Conservation (phyloP, 768 basidiomycete species). For the Auricularia sp. region DNA sequence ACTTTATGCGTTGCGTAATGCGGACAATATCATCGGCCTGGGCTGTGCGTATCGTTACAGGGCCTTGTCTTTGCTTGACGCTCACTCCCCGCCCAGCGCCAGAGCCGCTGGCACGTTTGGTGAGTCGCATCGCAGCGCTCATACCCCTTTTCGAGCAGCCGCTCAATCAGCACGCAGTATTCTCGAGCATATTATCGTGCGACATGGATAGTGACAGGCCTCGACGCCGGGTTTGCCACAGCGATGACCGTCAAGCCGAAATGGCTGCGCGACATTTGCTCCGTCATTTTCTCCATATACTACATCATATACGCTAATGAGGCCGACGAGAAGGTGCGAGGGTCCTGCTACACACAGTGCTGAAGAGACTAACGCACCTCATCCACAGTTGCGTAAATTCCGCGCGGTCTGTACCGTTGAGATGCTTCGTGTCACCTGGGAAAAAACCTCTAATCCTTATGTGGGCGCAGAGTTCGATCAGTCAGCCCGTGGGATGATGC, state of each 20-base stretch:
- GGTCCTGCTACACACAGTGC: neutral
- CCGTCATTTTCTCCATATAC: slow-evolving; percentile 77
- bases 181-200: slow-evolving; percentile 90
- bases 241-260: slow-evolving; percentile 88
- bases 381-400: slow-evolving; percentile 69
- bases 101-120: slow-evolving; percentile 83
- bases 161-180: slow-evolving; percentile 41
- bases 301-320: slow-evolving; percentile 85
- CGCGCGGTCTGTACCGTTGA: slow-evolving; percentile 92
- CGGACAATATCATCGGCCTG: slow-evolving; percentile 78
- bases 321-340: slow-evolving; percentile 87
- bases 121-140: slow-evolving; percentile 27
- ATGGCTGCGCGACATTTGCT: slow-evolving; percentile 83
- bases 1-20: slow-evolving; percentile 73
- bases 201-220: slow-evolving; percentile 86
- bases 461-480: slow-evolving; percentile 31
- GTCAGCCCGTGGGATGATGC: slow-evolving; percentile 5
- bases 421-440: slow-evolving; percentile 94
- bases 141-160: slow-evolving; percentile 3
- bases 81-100: slow-evolving; percentile 46
- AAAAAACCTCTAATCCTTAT: slow-evolving; percentile 91
- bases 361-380: neutral
- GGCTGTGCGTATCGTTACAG: slow-evolving; percentile 43
- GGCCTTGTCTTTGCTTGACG: slow-evolving; percentile 3
- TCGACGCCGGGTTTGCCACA: slow-evolving; percentile 96